Percentiles rank a stretch among this genome's conserved stretches.
Evolutionary conservation across 1,284 basidiomycete species (phyloP).

Genomic region (Cutaneotrichosporon mucoides): DNA sequence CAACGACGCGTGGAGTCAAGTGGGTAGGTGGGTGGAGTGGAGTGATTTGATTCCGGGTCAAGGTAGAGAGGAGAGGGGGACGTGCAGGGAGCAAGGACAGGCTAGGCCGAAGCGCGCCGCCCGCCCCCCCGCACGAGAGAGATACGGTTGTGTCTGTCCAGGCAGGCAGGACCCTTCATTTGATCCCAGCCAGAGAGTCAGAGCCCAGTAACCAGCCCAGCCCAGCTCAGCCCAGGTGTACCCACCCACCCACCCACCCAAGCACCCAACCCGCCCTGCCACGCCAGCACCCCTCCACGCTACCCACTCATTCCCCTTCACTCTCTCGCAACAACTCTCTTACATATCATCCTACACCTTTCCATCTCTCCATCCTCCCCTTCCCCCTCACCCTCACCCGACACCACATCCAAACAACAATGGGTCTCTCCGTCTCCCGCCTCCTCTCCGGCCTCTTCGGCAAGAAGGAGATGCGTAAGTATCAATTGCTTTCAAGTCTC

Average conservation of each 20-base stretch:
- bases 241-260: not conserved
- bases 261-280: not conserved
- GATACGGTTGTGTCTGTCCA: too few relatives aligned
- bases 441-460: constrained; percentile 86
- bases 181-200: too few relatives aligned
- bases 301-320: constrained; percentile 2
- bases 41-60: too few relatives aligned
- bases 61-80: too few relatives aligned
- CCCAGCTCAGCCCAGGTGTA: not conserved
- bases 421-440: constrained; percentile 81
- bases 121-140: too few relatives aligned
- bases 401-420: constrained; percentile 38
- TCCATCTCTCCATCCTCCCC: not conserved
- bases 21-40: too few relatives aligned
- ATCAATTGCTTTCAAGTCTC: not conserved
- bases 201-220: too few relatives aligned
- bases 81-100: too few relatives aligned
- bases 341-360: not conserved
- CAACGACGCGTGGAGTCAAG: too few relatives aligned
- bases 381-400: not conserved
- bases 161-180: too few relatives aligned
- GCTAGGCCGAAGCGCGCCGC: too few relatives aligned
- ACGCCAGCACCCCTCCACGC: not conserved
- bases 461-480: constrained; percentile 99
- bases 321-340: not conserved